Evolutionary conservation across 805 yeast species (phyloP), one percentile per base, ranked within the genome.

Genomic region (Saturnispora gosingensis): DNA sequence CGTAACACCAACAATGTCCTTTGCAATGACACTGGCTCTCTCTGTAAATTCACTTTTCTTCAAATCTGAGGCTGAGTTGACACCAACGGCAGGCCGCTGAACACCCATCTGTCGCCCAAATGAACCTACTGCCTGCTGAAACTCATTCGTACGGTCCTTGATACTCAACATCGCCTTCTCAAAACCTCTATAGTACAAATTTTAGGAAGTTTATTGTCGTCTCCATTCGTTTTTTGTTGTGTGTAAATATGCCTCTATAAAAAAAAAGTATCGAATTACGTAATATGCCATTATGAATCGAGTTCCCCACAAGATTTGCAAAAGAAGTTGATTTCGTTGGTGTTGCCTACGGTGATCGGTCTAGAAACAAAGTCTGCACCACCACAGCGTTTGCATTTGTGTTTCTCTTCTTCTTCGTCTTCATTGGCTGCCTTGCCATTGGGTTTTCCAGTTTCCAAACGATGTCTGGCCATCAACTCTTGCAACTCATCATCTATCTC

Each of bases 101-200:
- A 20, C 49, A 11, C 42, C 43, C 36, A 49, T 10, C 35, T 56
- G 77, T 59, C 80, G 80, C 63, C 83, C 82, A 66, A 83, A 83
- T 2, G 90, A 80, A 45, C 81, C 69, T 30, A 91, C 97, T 63
- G 96, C 88, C 62, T 89, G 90, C 59, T 89, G 91, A 72, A 91
- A 91, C 73, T 91, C 98, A 55, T 80, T 75, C 8, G 98, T 91
- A 58, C 99, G 75, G 69, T 91, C 95, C 64, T 85, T 91, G 40
- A 81, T 73, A 34, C 61, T 62, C 66, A 63, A 60, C 20, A n/a
- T 51, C 13, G 18, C 27, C 8, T 28, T 16, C n/a, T 39, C 28
- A 22, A 22, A 9, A 11, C 18, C 42, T 38, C 22, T 38, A 38
- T 38, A n/a, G 4, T 11, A 38, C 8, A 10, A 18, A 11, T 9